A percentile compares a stretch with the other conserved stretches of the same genome.
These are phyloP conservation scores for Polytrichum commune DNA, from an alignment of 225 moss, liverwort and hornwort species.

Conservation along the genomic window DNA sequence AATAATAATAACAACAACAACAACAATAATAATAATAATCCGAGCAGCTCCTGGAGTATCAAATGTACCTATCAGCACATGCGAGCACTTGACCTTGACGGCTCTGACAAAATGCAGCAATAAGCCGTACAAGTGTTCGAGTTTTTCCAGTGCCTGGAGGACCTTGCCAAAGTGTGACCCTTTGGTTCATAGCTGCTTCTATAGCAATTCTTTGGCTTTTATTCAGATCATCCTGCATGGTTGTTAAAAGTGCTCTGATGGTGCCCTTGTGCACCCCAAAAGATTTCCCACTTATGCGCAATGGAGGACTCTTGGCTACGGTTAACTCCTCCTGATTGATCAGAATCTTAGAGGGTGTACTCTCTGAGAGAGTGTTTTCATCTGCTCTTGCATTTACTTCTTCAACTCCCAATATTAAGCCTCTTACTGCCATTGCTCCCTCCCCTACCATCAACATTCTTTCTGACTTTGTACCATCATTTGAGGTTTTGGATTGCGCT, in stretches of 20 bases:
- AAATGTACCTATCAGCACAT: conserved; percentile 58
- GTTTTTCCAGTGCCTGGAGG: conserved; percentile 99
- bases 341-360: conserved; percentile 14
- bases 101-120: conserved; percentile 46
- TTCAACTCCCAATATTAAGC: conserved; percentile 66
- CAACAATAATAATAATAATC: background rate
- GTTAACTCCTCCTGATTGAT: conserved; percentile 49
- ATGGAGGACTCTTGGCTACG: conserved; percentile 55
- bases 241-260: conserved; percentile 49
- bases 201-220: conserved; percentile 78
- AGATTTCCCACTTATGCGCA: conserved; percentile 58
- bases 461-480: conserved; percentile 28
- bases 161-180: conserved; percentile 90
- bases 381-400: conserved; percentile 35
- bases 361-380: conserved; percentile 16
- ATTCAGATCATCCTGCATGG: conserved; percentile 65
- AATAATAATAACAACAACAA: background rate
- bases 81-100: conserved; percentile 58
- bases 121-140: conserved; percentile 76
- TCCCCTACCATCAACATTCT: conserved; percentile 59
- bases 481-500: conserved; percentile 26
- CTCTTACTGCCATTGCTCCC: conserved; percentile 77
- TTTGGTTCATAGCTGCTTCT: conserved; percentile 72
- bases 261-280: conserved; percentile 65
- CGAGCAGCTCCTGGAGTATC: conserved; percentile 14